phyloP scores from a whole-genome alignment of 2,329 filamentous ascomycete species.

The Trichoderma cornu-damae region DNA sequence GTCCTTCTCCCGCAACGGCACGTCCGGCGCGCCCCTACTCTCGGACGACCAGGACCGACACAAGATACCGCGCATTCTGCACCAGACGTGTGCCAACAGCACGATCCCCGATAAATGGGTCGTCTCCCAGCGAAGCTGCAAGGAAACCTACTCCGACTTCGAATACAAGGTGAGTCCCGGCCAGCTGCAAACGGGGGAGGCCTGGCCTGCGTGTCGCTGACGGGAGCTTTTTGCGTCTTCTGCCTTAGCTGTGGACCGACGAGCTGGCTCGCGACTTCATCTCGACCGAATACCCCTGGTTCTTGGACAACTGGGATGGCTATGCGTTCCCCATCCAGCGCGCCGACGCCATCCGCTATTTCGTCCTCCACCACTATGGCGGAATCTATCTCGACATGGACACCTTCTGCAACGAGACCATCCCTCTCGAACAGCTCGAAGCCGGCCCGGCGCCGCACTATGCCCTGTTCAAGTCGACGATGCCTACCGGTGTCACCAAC shows the following conservation, averaged over 20 bases:
- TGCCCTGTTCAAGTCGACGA: slow-evolving; percentile 9
- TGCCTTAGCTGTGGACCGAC: slow-evolving; percentile 74
- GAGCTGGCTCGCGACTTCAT: slow-evolving; percentile 66
- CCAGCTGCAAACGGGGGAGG: not conserved
- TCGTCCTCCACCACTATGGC: slow-evolving; percentile 69
- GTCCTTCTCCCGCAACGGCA: not conserved
- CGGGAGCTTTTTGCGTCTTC: no score
- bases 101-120: slow-evolving; percentile 8
- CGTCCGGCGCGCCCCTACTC: not conserved
- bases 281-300: slow-evolving; percentile 69
- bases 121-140: slow-evolving; percentile 2
- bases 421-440: slow-evolving; percentile 7
- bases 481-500: slow-evolving; percentile 8
- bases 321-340: slow-evolving; percentile 73
- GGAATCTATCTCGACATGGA: slow-evolving; percentile 80
- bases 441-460: slow-evolving; percentile 4
- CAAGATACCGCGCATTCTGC: slow-evolving; percentile 4
- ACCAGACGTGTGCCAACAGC: not conserved
- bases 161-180: slow-evolving; percentile 8
- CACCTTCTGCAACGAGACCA: slow-evolving; percentile 19
- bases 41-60: not conserved
- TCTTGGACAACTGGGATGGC: slow-evolving; percentile 66
- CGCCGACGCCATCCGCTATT: slow-evolving; percentile 74
- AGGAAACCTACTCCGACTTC: not conserved
- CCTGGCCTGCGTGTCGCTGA: not conserved